These are phyloP conservation scores for Corymbia maculata DNA, from an alignment of 345 rosid species.

Conservation along the genomic window DNA sequence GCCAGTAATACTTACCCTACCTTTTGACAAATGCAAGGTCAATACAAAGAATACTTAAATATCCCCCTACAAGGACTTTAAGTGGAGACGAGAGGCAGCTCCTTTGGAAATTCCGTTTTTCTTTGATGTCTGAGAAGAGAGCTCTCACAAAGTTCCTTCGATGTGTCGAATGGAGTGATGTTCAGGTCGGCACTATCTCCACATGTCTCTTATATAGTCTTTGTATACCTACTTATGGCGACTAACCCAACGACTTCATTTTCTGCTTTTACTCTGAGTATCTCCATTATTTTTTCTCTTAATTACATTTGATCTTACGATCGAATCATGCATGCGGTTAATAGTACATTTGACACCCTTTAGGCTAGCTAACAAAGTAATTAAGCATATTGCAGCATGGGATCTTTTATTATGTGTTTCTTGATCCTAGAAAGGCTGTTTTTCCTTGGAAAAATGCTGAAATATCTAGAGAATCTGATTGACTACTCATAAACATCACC, in stretches of 20 bases:
- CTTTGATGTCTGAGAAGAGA: conserved; percentile 89
- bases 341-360: background rate
- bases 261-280: background rate
- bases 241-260: background rate
- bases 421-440: background rate
- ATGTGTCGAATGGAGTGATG: conserved; percentile 97
- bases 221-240: background rate
- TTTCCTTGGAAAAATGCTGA: background rate
- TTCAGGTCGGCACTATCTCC: conserved; percentile 47
- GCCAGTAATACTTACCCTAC: background rate
- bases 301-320: too few relatives aligned
- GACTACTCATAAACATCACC: background rate
- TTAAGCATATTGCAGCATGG: background rate
- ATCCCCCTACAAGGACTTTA: conserved; percentile 83
- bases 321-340: background rate
- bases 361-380: background rate
- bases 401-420: background rate
- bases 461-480: background rate
- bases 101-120: conserved; percentile 95
- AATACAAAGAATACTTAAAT: conserved; percentile 77
- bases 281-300: background rate
- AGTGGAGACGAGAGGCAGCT: conserved; percentile 98
- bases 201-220: background rate
- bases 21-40: conserved; percentile 37
- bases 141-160: conserved; percentile 94